Evolutionary conservation across 2,329 filamentous ascomycete species (phyloP).

Genomic region (Didymellaceae sp.): DNA sequence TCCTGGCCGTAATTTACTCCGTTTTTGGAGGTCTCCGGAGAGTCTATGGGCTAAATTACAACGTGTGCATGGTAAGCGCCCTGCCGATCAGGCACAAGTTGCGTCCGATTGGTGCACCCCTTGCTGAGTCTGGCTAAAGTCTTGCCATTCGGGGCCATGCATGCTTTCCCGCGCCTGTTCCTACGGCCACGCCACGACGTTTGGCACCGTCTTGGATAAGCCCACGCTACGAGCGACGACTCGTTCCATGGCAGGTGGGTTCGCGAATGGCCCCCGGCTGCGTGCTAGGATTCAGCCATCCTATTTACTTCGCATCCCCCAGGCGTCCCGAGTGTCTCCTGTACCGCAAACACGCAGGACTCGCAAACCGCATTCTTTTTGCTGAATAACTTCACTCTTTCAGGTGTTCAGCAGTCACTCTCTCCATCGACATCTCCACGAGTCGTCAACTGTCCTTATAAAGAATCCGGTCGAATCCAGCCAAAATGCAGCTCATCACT

Average conservation of each 20-base stretch:
- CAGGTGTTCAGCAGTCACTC: conserved; percentile 49
- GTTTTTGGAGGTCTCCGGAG: conserved; percentile 33
- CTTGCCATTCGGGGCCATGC: conserved; percentile 31
- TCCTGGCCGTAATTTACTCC: conserved; percentile 39
- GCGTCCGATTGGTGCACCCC: conserved; percentile 38
- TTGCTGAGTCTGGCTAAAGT: conserved; percentile 27
- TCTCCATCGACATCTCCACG: conserved; percentile 32
- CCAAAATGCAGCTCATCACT: conserved; percentile 45
- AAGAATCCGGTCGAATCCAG: conserved; percentile 23
- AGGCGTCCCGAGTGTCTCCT: conserved; percentile 28
- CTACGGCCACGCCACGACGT: conserved; percentile 43
- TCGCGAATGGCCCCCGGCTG: conserved; percentile 38
- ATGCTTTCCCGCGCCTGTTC: conserved; percentile 34
- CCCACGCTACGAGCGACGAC: conserved; percentile 41
- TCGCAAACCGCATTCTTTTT: conserved; percentile 45
- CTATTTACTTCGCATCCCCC: conserved; percentile 49
- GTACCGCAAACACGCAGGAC: conserved; percentile 48
- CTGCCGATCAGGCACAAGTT: conserved; percentile 43
- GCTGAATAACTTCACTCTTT: conserved; percentile 52
- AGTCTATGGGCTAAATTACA: conserved; percentile 29
- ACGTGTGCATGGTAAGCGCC: conserved; percentile 25
- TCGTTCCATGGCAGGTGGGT: conserved; percentile 41
- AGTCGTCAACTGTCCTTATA: conserved; percentile 27
- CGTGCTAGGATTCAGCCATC: conserved; percentile 38
- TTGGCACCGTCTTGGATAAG: conserved; percentile 41